Evolutionary conservation across 805 yeast genomes (phyloP).

Genomic region (Spathaspora sp.): DNA sequence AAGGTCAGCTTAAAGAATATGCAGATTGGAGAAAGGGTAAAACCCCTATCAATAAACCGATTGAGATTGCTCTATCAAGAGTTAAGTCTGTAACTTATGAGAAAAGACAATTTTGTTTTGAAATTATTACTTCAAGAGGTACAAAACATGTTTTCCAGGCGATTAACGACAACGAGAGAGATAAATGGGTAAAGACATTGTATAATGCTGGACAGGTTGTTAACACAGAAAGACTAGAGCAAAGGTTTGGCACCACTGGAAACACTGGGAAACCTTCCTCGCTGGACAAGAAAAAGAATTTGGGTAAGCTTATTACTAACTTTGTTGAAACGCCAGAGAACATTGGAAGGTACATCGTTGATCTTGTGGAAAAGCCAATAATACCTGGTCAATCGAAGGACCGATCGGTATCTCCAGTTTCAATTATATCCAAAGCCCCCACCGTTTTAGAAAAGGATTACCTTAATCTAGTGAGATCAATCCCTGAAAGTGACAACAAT

Average conservation of each 20-base stretch:
- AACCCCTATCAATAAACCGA: conserved; percentile 59
- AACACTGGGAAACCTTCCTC: not conserved
- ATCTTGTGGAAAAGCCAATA: conserved; percentile 13
- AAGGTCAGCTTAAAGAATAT: conserved; percentile 68
- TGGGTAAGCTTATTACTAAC: conserved; percentile 1
- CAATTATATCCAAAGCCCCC: conserved; percentile 22
- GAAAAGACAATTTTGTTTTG: conserved; percentile 60
- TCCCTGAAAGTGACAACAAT: conserved; percentile 50
- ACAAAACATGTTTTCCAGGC: conserved; percentile 73
- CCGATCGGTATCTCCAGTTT: conserved; percentile 27
- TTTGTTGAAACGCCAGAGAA: not conserved
- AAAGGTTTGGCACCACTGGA: conserved; percentile 2
- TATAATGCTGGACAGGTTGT: conserved; percentile 53
- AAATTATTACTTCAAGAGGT: conserved; percentile 67
- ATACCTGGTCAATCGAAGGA: conserved; percentile 9
- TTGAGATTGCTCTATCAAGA: conserved; percentile 66
- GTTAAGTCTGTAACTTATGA: conserved; percentile 48
- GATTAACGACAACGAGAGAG: conserved; percentile 60
- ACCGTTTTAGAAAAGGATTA: conserved; percentile 20
- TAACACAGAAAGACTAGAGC: conserved; percentile 16
- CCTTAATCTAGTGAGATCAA: conserved; percentile 35
- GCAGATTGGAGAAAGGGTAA: conserved; percentile 77
- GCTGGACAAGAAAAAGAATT: not conserved
- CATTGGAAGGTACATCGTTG: conserved; percentile 4
- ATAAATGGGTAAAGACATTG: conserved; percentile 64